These are phyloP conservation scores for Bipolaris gigantea DNA, from an alignment of 2,329 filamentous ascomycete genomes.

Conservation along the genomic window DNA sequence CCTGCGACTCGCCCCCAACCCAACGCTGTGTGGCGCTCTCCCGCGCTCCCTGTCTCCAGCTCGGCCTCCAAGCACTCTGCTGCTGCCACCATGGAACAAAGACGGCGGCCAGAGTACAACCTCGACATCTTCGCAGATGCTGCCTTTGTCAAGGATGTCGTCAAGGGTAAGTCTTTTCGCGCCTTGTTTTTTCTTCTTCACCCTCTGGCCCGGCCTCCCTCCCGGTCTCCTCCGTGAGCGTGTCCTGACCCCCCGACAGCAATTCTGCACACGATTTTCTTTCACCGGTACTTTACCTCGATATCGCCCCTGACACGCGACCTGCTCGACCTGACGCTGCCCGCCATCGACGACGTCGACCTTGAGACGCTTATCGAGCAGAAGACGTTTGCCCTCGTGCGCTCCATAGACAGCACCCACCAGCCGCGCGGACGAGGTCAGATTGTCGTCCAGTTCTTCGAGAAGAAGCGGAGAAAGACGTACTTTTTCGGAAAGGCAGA, in stretches of 20 bases:
- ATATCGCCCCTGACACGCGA: constrained; percentile 82
- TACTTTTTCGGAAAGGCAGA: constrained; percentile 74
- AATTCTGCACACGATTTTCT: constrained; percentile 96
- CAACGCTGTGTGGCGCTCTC: constrained; percentile 18
- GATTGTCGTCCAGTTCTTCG: constrained; percentile 89
- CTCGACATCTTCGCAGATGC: constrained; percentile 94
- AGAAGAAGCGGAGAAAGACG: constrained; percentile 81
- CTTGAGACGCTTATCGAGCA: constrained; percentile 93
- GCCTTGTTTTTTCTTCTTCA: not conserved
- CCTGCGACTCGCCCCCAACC: constrained; percentile 13
- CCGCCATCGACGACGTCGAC: constrained; percentile 85
- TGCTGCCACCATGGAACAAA: constrained; percentile 60
- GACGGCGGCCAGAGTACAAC: constrained; percentile 80
- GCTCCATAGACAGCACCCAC: constrained; percentile 67
- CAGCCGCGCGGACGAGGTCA: constrained; percentile 68
- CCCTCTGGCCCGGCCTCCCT: constrained; percentile 2
- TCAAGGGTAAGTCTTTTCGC: constrained; percentile 69
- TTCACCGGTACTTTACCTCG: constrained; percentile 94
- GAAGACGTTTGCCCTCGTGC: constrained; percentile 75
- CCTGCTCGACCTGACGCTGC: constrained; percentile 85
- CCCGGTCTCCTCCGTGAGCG: constrained; percentile 7
- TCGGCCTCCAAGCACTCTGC: constrained; percentile 19
- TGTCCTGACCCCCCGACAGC: constrained; percentile 54
- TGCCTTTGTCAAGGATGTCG: constrained; percentile 83
- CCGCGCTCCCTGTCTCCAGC: not conserved